Conservation (phyloP, 352 stramenopile genomes). For the Pythium vanterpoolii region DNA sequence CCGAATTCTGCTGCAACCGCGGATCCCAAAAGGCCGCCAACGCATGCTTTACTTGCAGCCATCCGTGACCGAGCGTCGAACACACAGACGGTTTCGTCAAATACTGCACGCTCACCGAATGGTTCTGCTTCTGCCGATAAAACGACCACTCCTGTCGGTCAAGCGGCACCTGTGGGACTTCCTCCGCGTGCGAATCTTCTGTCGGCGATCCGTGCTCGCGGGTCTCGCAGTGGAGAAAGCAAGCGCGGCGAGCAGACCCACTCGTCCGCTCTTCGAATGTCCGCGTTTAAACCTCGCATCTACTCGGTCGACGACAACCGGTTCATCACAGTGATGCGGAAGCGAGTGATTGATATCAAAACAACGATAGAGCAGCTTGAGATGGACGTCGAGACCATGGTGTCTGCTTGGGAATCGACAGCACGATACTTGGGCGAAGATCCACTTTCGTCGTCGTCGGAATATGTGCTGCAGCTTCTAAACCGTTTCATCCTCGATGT, state of each 20-base stretch:
- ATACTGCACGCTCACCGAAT: not conserved
- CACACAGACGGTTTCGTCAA: not conserved
- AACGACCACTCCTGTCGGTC: not conserved
- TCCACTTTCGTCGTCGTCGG: slow-evolving; percentile 46
- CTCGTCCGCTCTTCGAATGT: not conserved
- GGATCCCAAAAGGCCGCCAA: not conserved
- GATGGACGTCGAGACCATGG: slow-evolving; percentile 58
- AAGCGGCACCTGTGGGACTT: not conserved
- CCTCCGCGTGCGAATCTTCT: slow-evolving; percentile 7
- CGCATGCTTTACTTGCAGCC: slow-evolving; percentile 5
- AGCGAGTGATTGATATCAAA: slow-evolving; percentile 50
- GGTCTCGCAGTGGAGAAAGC: not conserved
- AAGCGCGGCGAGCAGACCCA: not conserved
- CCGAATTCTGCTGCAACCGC: not conserved
- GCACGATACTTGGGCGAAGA: slow-evolving; percentile 72
- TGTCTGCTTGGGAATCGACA: slow-evolving; percentile 55
- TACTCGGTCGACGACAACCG: slow-evolving; percentile 49
- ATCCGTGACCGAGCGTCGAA: slow-evolving; percentile 1
- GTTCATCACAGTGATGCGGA: slow-evolving; percentile 55
- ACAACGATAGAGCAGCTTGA: slow-evolving; percentile 54
- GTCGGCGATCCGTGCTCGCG: slow-evolving; percentile 7
- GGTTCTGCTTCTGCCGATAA: not conserved
- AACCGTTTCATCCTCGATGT: slow-evolving; percentile 78
- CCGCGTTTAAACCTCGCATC: slow-evolving; percentile 32
- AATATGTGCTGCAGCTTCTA: slow-evolving; percentile 66